A percentile compares a stretch with the other conserved stretches of the same genome.
Evolutionary conservation across 78 protist genomes (phyloP).

Genomic region (Bodo saltans): DNA sequence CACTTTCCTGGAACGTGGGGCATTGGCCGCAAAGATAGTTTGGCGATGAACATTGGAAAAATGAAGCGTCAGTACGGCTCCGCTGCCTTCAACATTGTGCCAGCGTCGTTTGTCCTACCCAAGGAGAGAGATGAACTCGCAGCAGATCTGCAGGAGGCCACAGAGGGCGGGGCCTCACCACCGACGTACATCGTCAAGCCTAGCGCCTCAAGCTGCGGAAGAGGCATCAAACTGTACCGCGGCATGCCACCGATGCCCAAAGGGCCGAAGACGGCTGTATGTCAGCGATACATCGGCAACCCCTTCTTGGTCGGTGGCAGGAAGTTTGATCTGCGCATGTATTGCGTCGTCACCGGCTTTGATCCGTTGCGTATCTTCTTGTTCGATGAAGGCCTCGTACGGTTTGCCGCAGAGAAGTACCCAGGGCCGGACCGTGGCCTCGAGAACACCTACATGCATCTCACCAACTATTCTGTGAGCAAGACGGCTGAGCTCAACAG

Average conservation of each 20-base stretch:
- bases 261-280: neutral
- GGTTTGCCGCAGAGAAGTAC: constrained; percentile 39
- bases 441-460: constrained; percentile 41
- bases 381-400: constrained; percentile 42
- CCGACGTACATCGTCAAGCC: constrained; percentile 47
- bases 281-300: constrained; percentile 39
- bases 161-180: constrained; percentile 1
- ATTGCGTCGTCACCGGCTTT: constrained; percentile 41
- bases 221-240: constrained; percentile 32
- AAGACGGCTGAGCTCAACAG: constrained; percentile 17
- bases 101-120: constrained; percentile 14
- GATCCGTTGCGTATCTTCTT: constrained; percentile 40
- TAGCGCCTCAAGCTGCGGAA: constrained; percentile 34
- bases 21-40: constrained; percentile 43
- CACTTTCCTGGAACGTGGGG: constrained; percentile 59
- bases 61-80: neutral
- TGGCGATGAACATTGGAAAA: neutral
- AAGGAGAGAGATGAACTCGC: constrained; percentile 7
- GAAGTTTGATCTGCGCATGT: constrained; percentile 37
- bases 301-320: constrained; percentile 15
- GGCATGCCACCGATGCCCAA: neutral
- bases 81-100: constrained; percentile 2
- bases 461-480: constrained; percentile 76
- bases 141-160: neutral
- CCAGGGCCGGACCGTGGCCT: neutral